Conservation (phyloP, 805 yeast genomes). For the Brettanomyces naardenensis region DNA sequence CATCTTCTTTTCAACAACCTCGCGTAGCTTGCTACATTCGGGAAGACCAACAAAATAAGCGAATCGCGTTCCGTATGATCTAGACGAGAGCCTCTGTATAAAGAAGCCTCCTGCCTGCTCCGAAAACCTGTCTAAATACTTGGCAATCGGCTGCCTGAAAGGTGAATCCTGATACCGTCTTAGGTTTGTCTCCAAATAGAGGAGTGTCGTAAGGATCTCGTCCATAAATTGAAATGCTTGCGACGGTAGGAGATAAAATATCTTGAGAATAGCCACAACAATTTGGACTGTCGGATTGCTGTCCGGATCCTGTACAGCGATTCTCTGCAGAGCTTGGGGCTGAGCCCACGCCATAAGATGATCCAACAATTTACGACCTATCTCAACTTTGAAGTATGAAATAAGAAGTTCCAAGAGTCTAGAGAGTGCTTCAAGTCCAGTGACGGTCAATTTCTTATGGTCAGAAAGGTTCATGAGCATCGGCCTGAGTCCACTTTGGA, state of each 20-base stretch:
- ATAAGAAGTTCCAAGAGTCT: slow-evolving; percentile 77
- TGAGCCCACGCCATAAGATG: slow-evolving; percentile 96
- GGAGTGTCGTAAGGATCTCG: slow-evolving; percentile 69
- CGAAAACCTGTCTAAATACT: slow-evolving; percentile 77
- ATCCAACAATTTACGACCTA: slow-evolving; percentile 86
- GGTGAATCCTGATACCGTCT: slow-evolving; percentile 85
- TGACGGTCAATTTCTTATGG: slow-evolving; percentile 80
- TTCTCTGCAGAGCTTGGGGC: slow-evolving; percentile 63
- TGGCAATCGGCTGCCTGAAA: slow-evolving; percentile 83
- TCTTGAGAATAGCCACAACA: slow-evolving; percentile 81
- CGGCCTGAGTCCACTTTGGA: slow-evolving; percentile 94
- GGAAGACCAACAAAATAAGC: slow-evolving; percentile 54
- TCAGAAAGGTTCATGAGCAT: slow-evolving; percentile 93
- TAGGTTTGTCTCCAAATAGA: slow-evolving; percentile 71
- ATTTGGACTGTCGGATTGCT: slow-evolving; percentile 79
- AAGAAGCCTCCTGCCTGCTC: slow-evolving; percentile 67
- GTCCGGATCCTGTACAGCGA: slow-evolving; percentile 73
- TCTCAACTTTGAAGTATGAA: slow-evolving; percentile 92
- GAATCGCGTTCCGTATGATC: slow-evolving; percentile 58
- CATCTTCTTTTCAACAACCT: slow-evolving; percentile 45
- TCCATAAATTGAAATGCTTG: slow-evolving; percentile 89
- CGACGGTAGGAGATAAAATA: slow-evolving; percentile 86
- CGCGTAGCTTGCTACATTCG: slow-evolving; percentile 50
- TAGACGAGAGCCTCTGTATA: slow-evolving; percentile 52
- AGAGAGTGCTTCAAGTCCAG: slow-evolving; percentile 88